Percentiles rank a stretch among this genome's conserved stretches.
These are phyloP conservation scores for Fusarium mexicanum DNA, from an alignment of 2,329 filamentous ascomycete species.

Conservation along the genomic window DNA sequence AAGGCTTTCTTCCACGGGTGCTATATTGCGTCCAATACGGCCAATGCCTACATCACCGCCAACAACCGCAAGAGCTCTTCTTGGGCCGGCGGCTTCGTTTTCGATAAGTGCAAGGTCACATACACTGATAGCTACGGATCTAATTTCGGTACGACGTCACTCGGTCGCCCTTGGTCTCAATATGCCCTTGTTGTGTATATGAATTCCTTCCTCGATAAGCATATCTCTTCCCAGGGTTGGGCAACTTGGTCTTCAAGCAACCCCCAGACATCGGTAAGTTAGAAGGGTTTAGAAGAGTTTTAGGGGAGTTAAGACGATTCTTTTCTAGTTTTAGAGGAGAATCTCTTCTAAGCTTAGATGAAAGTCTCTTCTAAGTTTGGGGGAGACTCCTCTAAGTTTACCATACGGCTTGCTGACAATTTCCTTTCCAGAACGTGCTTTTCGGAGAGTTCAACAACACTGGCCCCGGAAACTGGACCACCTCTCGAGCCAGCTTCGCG, in stretches of 20 bases:
- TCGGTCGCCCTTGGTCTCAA: conserved; percentile 58
- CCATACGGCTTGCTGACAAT: not conserved
- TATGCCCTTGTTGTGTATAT: conserved; percentile 60
- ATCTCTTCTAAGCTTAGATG: no score
- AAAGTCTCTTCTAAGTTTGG: not conserved
- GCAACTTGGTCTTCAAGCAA: conserved; percentile 64
- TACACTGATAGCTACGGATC: conserved; percentile 41
- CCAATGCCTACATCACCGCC: conserved; percentile 46
- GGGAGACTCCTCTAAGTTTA: not conserved
- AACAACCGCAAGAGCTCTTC: conserved; percentile 44
- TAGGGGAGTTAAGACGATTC: no score
- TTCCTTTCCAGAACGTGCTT: conserved; percentile 50
- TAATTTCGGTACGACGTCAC: conserved; percentile 51
- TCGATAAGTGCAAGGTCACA: conserved; percentile 45
- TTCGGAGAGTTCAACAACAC: conserved; percentile 69
- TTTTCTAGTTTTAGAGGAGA: no score
- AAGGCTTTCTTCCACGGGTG: conserved; percentile 51
- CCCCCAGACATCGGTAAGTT: conserved; percentile 60
- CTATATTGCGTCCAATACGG: conserved; percentile 50
- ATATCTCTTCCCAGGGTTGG: conserved; percentile 42
- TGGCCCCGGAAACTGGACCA: conserved; percentile 50
- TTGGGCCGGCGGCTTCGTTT: conserved; percentile 47
- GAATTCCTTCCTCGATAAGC: conserved; percentile 56
- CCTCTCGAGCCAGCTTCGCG: conserved; percentile 34
- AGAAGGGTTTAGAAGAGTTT: accelerated